Conservation (phyloP, 768 basidiomycete genomes). For the Boletus insuetus region DNA sequence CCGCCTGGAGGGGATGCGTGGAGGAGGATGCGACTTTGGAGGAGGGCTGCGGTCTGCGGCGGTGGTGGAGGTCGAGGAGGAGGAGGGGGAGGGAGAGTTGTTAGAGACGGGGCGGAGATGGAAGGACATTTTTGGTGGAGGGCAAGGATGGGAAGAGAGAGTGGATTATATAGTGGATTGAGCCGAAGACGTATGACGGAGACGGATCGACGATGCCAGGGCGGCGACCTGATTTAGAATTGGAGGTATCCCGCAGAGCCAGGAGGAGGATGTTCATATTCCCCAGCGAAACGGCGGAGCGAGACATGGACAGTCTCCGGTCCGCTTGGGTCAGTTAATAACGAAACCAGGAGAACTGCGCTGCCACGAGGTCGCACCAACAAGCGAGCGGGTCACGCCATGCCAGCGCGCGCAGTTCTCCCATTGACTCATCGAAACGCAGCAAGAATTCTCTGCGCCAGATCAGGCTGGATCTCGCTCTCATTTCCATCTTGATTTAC, state of each 20-base stretch:
- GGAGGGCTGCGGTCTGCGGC: slow-evolving; percentile 43
- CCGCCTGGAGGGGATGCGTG: slow-evolving; percentile 39
- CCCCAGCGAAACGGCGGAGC: slow-evolving; percentile 7
- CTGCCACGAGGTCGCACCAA: slow-evolving; percentile 23
- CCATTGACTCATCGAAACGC: slow-evolving; percentile 13
- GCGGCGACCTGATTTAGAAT: slow-evolving; percentile 15
- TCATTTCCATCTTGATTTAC: slow-evolving; percentile 29
- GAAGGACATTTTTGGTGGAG: too few relatives aligned
- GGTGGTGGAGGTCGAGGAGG: slow-evolving; percentile 50
- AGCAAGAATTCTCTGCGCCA: slow-evolving; percentile 3
- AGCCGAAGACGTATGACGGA: slow-evolving; percentile 16
- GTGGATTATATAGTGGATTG: slow-evolving; percentile 23
- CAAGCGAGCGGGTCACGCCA: slow-evolving; percentile 20
- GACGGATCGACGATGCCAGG: slow-evolving; percentile 21
- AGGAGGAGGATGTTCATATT: slow-evolving; percentile 5
- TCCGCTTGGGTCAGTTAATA: slow-evolving; percentile 11
- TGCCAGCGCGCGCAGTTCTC: slow-evolving; percentile 11
- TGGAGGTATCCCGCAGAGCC: not conserved
- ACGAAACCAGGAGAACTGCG: slow-evolving; percentile 19
- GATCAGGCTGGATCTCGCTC: slow-evolving; percentile 21
- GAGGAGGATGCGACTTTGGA: slow-evolving; percentile 16
- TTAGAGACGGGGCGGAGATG: slow-evolving; percentile 57
- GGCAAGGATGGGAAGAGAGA: not conserved
- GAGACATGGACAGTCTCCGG: slow-evolving; percentile 23
- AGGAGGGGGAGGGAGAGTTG: slow-evolving; percentile 50